Conservation (phyloP, 176 grass and related monocot species). For the Saccharum spontaneum region DNA sequence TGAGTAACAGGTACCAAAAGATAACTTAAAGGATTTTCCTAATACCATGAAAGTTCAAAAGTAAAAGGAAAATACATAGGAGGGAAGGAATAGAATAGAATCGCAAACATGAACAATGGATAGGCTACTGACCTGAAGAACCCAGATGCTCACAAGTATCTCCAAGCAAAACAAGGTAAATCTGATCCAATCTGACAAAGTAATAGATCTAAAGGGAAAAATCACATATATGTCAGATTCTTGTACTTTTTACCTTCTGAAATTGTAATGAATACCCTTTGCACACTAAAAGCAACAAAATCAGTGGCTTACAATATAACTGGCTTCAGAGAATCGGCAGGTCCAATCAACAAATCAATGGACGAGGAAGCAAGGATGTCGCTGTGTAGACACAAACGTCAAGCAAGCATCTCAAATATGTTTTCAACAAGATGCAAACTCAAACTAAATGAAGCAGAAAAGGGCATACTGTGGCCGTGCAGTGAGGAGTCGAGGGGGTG, state of each 20-base stretch:
- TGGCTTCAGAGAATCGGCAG: too few species aligned
- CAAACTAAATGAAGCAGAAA: too few species aligned
- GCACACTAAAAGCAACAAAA: too few species aligned
- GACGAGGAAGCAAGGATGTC: too few species aligned
- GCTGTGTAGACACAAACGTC: too few species aligned
- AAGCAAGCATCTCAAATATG: too few species aligned
- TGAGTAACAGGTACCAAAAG: not conserved
- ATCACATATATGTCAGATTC: not conserved
- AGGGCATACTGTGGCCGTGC: too few species aligned
- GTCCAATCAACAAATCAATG: too few species aligned
- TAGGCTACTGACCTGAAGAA: constrained; percentile 70
- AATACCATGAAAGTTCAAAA: not conserved
- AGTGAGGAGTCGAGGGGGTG: too few species aligned
- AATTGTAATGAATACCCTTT: too few species aligned
- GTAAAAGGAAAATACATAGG: not conserved
- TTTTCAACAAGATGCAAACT: too few species aligned
- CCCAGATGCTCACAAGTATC: constrained; percentile 74
- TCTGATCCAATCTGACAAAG: constrained; percentile 57
- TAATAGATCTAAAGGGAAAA: constrained; percentile 61
- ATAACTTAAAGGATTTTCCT: not conserved
- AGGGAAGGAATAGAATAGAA: not conserved
- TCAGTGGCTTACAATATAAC: too few species aligned
- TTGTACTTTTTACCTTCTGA: not conserved
- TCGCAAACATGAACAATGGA: not conserved
- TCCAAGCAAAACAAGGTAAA: constrained; percentile 85